phyloP scores from a whole-genome alignment of 2,329 filamentous ascomycete species.

The Harringtonia lauricola region DNA sequence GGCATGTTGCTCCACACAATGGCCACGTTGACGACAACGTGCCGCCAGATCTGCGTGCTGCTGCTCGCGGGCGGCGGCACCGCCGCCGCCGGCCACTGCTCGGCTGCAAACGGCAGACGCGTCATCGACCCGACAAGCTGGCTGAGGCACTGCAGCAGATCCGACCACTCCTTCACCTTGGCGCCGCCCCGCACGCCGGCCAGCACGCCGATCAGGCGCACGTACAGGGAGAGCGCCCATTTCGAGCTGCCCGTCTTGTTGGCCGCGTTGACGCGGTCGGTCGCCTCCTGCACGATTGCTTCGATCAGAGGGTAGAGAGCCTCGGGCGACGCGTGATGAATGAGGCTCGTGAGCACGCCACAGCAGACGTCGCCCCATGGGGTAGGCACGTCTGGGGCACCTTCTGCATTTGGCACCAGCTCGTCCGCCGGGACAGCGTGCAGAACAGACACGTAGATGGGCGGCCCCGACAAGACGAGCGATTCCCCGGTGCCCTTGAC shows the following conservation, averaged over 20 bases:
- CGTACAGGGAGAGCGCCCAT: constrained; percentile 34
- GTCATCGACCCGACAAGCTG: constrained; percentile 36
- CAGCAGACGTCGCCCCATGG: constrained; percentile 56
- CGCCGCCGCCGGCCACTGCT: neutral
- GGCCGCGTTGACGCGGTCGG: constrained; percentile 24
- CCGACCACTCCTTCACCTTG: constrained; percentile 62
- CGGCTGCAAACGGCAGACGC: constrained; percentile 7
- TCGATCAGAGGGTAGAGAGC: constrained; percentile 61
- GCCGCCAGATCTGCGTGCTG: constrained; percentile 41
- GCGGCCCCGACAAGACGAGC: constrained; percentile 44
- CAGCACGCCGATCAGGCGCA: constrained; percentile 54
- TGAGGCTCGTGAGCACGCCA: constrained; percentile 67
- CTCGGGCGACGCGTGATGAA: constrained; percentile 69
- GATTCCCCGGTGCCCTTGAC: constrained; percentile 50
- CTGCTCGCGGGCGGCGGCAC: no score
- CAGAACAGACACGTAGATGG: constrained; percentile 41
- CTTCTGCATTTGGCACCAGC: no score
- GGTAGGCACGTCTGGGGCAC: constrained; percentile 19
- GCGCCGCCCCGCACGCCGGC: constrained; percentile 73
- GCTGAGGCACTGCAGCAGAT: constrained; percentile 45
- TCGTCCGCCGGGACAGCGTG: constrained; percentile 38
- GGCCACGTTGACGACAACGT: constrained; percentile 45
- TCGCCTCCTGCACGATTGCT: constrained; percentile 41
- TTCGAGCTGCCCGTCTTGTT: constrained; percentile 14
- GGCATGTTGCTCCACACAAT: constrained; percentile 66